These are phyloP conservation scores for Symbiodinium natans DNA, from an alignment of 73 alveolate genomes.

Conservation along the genomic window DNA sequence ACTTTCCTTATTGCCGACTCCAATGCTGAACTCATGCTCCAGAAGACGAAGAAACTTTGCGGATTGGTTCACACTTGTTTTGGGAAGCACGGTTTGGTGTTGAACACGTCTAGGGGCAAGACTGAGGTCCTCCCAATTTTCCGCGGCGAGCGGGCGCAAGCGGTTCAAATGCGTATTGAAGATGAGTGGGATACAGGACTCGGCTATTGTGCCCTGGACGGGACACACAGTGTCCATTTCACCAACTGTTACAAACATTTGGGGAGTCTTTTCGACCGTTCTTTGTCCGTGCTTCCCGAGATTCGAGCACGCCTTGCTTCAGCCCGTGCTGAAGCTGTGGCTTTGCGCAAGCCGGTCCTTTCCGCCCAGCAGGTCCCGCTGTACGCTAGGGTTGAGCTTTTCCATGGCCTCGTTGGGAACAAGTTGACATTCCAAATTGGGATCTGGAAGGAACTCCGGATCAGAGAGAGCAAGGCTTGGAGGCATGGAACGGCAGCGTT, in stretches of 20 bases:
- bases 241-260: background rate
- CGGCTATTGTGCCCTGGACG: background rate
- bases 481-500: no score
- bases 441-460: background rate
- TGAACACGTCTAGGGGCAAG: background rate
- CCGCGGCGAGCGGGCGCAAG: background rate
- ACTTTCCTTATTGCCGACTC: background rate
- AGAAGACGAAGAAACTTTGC: background rate
- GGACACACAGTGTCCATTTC: background rate
- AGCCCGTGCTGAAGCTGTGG: background rate
- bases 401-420: background rate
- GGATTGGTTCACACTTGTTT: background rate
- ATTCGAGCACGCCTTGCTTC: background rate
- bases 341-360: background rate
- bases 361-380: background rate
- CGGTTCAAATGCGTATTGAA: background rate
- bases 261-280: background rate
- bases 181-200: background rate
- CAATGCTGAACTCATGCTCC: background rate
- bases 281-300: background rate
- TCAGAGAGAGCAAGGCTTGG: no score
- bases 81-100: background rate
- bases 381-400: background rate
- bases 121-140: background rate
- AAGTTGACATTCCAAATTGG: background rate